Evolutionary conservation across 1,284 basidiomycete species (phyloP), one percentile per base, ranked within the genome.

Genomic region (Amylostereum chailletii): DNA sequence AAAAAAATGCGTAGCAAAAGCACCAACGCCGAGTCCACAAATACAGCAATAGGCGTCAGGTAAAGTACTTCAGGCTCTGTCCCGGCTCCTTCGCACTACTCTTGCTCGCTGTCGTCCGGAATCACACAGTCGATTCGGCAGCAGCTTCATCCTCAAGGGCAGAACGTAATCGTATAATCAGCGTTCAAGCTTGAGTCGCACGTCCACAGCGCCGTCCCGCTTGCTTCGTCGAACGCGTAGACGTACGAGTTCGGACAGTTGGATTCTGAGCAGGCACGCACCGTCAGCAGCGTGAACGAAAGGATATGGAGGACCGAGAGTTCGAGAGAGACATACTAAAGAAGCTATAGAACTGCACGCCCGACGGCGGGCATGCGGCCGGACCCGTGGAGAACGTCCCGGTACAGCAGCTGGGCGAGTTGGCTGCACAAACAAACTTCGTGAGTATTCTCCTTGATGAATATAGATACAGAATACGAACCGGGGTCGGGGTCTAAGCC

Each of bases 101-200:
- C 19, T 19, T 19, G 19, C 19, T 19, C 19, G 19, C 19, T 19
- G 19, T 19, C 19, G 19, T 19, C 19, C 19, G 19, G 19, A 19
- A 19, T 19, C 19, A 19, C 19, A 19, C 19, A 19, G 19, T 19
- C 19, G 19, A 19, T 37, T 37, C 36, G 8, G 36, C 7, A 7
- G n/a, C 36, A 37, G n/a, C n/a, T n/a, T n/a, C 36, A n/a, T 40
- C 26, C 42, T 48, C 40, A 71, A 52, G 73, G 72, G 62, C 74
- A 76, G 66, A 76, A 76, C 1, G 71, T 75, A 54, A 76, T 49
- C 36, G 70, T 75, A 57, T 74, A 78, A 55, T 74, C 69, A 3
- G 73, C 69, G 3, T 59, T 56, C 33, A 55, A 47, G 46, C 51
- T 45, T 5, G 67, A 58, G 41, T 57, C 54, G 58, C 76, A 77